Evolutionary conservation across 2,329 filamentous ascomycete genomes (phyloP).

Genomic region (Bipolaris bicolor): DNA sequence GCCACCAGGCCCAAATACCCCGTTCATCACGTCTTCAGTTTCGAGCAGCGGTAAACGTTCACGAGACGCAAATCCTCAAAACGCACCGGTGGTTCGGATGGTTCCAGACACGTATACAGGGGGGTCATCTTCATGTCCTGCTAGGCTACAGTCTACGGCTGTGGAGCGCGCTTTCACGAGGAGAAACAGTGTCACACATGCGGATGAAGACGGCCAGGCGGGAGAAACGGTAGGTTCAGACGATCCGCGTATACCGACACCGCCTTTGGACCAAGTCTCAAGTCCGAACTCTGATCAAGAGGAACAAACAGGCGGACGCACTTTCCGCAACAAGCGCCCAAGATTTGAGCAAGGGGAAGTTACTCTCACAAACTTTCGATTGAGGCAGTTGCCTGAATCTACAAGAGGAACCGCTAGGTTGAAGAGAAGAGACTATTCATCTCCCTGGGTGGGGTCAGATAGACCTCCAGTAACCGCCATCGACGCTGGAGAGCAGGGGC

Average conservation of each 20-base stretch:
- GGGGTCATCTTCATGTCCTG: not conserved
- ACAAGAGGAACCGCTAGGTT: not conserved
- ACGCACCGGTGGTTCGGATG: not conserved
- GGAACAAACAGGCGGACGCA: not conserved
- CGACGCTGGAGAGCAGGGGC: not conserved
- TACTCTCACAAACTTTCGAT: not conserved
- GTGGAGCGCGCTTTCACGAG: not conserved
- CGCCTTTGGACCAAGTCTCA: not conserved
- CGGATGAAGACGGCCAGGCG: not conserved
- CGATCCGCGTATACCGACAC: not conserved
- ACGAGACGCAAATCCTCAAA: not conserved
- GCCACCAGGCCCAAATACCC: not conserved
- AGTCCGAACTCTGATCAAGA: not conserved
- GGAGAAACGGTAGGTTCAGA: not conserved
- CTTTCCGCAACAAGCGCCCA: not conserved
- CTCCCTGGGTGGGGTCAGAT: too few species aligned
- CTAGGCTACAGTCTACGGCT: not conserved
- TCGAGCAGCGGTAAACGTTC: not conserved
- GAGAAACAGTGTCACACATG: not conserved
- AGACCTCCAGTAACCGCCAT: too few species aligned
- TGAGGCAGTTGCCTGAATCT: not conserved
- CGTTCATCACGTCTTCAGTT: not conserved
- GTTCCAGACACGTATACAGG: not conserved
- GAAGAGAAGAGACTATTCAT: not conserved
- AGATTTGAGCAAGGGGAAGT: not conserved